Base-by-base conservation (phyloP, 805 yeast genomes). In the Ogataea corticis region DNA sequence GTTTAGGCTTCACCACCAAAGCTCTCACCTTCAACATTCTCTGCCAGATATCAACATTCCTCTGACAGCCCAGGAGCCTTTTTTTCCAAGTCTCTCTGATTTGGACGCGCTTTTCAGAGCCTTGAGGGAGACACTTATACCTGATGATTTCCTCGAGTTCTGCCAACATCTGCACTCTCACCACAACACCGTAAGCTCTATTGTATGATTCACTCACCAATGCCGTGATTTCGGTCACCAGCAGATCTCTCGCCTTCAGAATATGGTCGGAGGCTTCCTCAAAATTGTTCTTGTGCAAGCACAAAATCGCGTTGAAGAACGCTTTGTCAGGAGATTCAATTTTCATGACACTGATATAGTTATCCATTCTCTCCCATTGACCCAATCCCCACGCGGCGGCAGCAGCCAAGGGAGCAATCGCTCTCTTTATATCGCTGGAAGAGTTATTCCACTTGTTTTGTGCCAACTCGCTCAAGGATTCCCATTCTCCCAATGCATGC, bases 401-500 rank as follows among this genome's bases (percentile, higher is more conserved):
- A 0, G 99, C 99, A 0, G 98, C 99, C 43, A 95, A 70, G 0
- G 99, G 98, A 1, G 99, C 99, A 55, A 94, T 90, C 5, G 84
- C 80, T 45, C 96, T 73, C 55, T 83, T 79, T 32, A 82, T 80
- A 14, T 89, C 96, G 23, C 82, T 74, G 1, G 87, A 73, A 0
- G 96, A 78, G 25, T 74, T 71, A 15, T 70, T 72, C 99, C 99
- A 94, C 60, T 87, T 89, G 34, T 82, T 83, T 55, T 82, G 84
- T 0, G 97, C 96, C 44, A 94, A 69, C 49, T 85, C 86, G 10
- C 95, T 83, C 18, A 95, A 71, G 55, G 85, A 86, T 51, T 92
- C 98, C 98, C 99, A 95, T 66, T 94, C 97, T 39, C 99, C 99
- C n/a, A 94, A 71, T 0, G 99, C 99, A 68, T 94, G 97, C 50